These are phyloP conservation scores for Sporisorium iseilematis-ciliati DNA, from an alignment of 1,284 basidiomycete genomes.

Conservation along the genomic window DNA sequence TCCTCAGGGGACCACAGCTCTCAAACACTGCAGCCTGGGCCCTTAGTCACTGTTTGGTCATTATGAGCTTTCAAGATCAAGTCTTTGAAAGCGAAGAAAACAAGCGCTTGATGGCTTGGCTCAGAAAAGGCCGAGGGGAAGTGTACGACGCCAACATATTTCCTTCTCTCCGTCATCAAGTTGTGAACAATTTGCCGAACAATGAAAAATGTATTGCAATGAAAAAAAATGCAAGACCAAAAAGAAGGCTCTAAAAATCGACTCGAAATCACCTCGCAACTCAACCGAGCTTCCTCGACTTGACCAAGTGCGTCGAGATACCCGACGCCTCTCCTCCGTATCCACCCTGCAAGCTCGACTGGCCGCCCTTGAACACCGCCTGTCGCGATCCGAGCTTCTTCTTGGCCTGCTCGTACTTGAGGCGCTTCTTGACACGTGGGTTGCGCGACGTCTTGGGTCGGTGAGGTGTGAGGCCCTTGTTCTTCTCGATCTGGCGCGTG, in stretches of 20 bases:
- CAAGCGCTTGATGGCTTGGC: no score
- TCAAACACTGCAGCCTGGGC: no score
- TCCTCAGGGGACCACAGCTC: no score
- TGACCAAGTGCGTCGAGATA: conserved; percentile 66
- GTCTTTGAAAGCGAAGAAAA: no score
- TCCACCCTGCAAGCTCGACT: conserved; percentile 63
- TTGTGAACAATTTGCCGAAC: neutral
- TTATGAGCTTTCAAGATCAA: no score
- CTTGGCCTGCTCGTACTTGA: conserved; percentile 67
- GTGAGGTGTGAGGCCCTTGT: conserved; percentile 65
- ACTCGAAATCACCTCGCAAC: neutral
- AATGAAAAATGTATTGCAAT: neutral
- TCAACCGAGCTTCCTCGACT: conserved; percentile 65
- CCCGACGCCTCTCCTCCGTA: conserved; percentile 67
- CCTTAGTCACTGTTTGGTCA: no score
- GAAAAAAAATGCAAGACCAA: conserved; percentile 8
- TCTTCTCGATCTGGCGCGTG: conserved; percentile 68
- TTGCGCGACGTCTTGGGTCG: conserved; percentile 66
- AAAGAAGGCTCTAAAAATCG: conserved; percentile 17
- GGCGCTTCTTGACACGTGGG: conserved; percentile 68
- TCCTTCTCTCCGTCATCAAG: no score
- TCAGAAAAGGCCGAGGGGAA: no score
- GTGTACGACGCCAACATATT: no score
- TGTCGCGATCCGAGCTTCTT: conserved; percentile 65
- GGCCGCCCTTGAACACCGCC: conserved; percentile 69